Evolutionary conservation across 306 rosid species (phyloP).

Genomic region (Quercus ilex): DNA sequence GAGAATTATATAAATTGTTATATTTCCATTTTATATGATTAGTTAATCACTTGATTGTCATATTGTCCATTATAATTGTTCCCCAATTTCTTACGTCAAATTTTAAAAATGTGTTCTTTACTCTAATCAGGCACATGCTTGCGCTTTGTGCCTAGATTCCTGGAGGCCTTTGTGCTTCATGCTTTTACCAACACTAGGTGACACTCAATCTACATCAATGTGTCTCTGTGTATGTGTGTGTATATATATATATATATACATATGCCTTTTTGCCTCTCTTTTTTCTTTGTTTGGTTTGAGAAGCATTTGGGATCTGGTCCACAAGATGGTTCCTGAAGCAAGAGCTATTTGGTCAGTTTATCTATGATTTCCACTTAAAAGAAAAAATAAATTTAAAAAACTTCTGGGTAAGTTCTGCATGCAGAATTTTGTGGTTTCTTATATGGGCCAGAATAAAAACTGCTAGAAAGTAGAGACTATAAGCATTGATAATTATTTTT

Average conservation of each 20-base stretch:
- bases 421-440: neutral
- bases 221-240: neutral
- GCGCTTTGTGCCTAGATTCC: too few species aligned
- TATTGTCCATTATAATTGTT: too few species aligned
- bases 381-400: neutral
- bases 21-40: too few species aligned
- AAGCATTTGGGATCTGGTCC: neutral
- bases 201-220: neutral
- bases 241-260: neutral
- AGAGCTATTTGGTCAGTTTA: neutral
- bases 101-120: too few species aligned
- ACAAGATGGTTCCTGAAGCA: neutral
- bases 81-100: too few species aligned
- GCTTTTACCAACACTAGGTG: neutral
- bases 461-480: too few species aligned
- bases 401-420: neutral
- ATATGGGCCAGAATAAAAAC: too few species aligned
- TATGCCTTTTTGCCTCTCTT: neutral
- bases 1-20: too few species aligned
- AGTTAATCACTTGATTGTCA: too few species aligned
- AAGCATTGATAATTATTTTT: too few species aligned
- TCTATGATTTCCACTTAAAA: neutral
- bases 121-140: too few species aligned
- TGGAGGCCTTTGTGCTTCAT: too few species aligned
- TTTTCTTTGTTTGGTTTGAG: neutral